phyloP scores from a whole-genome alignment of 2,329 filamentous ascomycete species.

The Pseudogymnoascus sp. region DNA sequence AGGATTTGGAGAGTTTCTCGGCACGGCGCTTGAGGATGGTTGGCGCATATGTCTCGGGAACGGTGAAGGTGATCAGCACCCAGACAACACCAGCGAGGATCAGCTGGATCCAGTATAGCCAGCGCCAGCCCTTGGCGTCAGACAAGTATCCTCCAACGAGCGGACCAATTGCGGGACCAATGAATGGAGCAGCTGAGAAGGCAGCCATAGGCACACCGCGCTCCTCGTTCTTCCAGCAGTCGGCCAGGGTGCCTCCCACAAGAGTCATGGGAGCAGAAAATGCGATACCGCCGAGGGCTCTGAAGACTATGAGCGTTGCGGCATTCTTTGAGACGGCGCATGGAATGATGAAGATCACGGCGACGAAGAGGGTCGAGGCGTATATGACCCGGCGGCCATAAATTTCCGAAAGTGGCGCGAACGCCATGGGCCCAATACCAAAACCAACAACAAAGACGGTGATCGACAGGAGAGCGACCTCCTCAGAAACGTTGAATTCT shows the following conservation, averaged over 20 bases:
- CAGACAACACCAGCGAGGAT: conserved; percentile 66
- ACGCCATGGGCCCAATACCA: conserved; percentile 70
- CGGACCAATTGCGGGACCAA: conserved; percentile 71
- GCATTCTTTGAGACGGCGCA: conserved; percentile 73
- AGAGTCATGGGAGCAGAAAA: conserved; percentile 84
- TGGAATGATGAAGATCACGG: conserved; percentile 73
- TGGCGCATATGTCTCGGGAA: conserved; percentile 82
- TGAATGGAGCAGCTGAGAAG: conserved; percentile 74
- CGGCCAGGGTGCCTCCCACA: conserved; percentile 73
- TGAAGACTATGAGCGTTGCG: conserved; percentile 65
- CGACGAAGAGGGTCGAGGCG: conserved; percentile 36
- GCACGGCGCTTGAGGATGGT: conserved; percentile 66
- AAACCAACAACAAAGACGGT: conserved; percentile 77
- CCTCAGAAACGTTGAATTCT: conserved; percentile 60
- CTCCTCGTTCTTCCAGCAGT: conserved; percentile 79
- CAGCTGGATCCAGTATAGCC: conserved; percentile 81
- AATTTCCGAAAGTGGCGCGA: conserved; percentile 72
- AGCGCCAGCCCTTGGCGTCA: conserved; percentile 67
- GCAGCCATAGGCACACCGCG: conserved; percentile 81
- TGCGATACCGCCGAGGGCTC: conserved; percentile 72
- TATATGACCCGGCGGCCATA: conserved; percentile 68
- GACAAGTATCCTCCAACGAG: conserved; percentile 70
- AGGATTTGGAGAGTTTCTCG: conserved; percentile 60
- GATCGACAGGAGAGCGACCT: conserved; percentile 66
- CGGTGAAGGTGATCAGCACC: conserved; percentile 75